phyloP scores from a whole-genome alignment of 148 eudicot species.

The Nyssa sinensis region DNA sequence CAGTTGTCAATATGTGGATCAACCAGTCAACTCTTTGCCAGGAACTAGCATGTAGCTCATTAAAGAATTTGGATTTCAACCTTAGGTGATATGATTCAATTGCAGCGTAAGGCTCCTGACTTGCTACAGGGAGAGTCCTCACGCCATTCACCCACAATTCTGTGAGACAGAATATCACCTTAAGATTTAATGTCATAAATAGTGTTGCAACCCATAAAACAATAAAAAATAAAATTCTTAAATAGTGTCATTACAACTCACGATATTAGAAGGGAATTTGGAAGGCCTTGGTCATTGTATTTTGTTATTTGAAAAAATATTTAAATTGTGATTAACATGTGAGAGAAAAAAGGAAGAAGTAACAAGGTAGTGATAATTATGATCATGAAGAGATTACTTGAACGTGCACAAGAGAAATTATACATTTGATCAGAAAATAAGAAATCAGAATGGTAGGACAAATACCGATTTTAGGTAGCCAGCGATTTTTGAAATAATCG shows the following conservation, averaged over 20 bases:
- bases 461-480: conserved; percentile 35
- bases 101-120: conserved; percentile 28
- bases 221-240: no score
- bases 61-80: conserved; percentile 23
- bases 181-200: not conserved
- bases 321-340: not conserved
- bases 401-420: not conserved
- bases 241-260: not conserved
- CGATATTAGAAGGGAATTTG: no score
- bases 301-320: not conserved
- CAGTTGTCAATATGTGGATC: conserved; percentile 28
- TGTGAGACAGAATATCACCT: conserved; percentile 10
- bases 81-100: conserved; percentile 31
- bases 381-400: not conserved
- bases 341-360: not conserved
- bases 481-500: conserved; percentile 22
- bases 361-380: not conserved
- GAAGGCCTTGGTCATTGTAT: not conserved
- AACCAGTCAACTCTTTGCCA: conserved; percentile 32
- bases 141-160: conserved; percentile 26
- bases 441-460: conserved; percentile 6
- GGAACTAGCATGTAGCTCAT: not conserved
- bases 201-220: no score
- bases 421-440: not conserved
- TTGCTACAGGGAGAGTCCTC: conserved; percentile 30